Evolutionary conservation across 768 basidiomycete genomes (phyloP), one percentile per base, ranked within the genome.

Genomic region (Leccinum sublutescens): DNA sequence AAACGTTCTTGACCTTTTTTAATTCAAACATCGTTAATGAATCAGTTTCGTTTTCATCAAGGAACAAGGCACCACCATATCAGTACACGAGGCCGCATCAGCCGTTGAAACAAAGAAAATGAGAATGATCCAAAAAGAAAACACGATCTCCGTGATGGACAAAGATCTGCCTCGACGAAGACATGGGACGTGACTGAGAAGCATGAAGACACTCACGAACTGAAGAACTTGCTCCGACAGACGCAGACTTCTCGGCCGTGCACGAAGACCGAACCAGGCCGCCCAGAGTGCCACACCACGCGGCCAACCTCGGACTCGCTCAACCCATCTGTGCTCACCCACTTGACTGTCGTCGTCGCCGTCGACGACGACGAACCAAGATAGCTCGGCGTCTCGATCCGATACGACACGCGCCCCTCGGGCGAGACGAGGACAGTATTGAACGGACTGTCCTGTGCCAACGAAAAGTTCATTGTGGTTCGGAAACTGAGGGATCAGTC

Each of bases 401-500:
- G 72, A 57, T 73, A 73, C 34, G 61, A 66, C 0, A 62, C 36
- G 8, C 66, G 71, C 0, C 71, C 71, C 25, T 73, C 73, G 38
- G 73, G 67, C 0, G 69, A 73, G 2, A 73, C 53, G 27, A 73
- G 68, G 21, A 61, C 64, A 36, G 72, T 74, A 17, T 73, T 73
- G 25, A 73, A 73, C 9, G 72, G 72, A 48, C 66, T 74, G 27
- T 73, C 73, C 56, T 64, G 63, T 33, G 69, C 60, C 38, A 73
- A 52, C 9, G 73, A 74, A 56, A 71, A 73, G 54, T 73, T 73
- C 71, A 73, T 73, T 47, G 50, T 15, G 50, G 9, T 40, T 45
- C 19, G 36, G 64, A 19, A 38, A 50, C 55, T 8, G 15, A 40
- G 38, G 17, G 19, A 31, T 23, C 31, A 49, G 48, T 55, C 50